Evolutionary conservation across 2,329 filamentous ascomycete species (phyloP).

Genomic region (Stachybotrys echinatus): DNA sequence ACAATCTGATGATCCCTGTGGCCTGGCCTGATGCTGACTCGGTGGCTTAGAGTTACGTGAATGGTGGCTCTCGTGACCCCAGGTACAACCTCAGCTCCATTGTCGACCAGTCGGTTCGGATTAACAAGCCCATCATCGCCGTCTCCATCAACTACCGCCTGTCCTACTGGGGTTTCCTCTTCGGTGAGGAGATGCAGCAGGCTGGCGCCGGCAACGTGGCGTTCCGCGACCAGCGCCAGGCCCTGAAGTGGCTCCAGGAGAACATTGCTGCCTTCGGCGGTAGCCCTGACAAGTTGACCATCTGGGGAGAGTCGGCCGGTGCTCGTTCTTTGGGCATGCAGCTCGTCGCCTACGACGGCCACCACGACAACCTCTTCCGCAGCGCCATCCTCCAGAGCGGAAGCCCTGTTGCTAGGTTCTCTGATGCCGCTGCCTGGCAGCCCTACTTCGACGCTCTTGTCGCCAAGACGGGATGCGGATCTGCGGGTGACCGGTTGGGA

Average conservation of each 20-base stretch:
- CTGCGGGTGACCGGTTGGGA: slow-evolving; percentile 14
- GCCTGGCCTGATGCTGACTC: slow-evolving; percentile 4
- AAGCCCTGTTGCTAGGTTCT: slow-evolving; percentile 22
- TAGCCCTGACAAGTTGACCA: slow-evolving; percentile 37
- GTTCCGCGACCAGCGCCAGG: slow-evolving; percentile 43
- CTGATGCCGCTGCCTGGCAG: slow-evolving; percentile 15
- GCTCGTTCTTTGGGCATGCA: slow-evolving; percentile 44
- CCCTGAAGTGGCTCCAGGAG: slow-evolving; percentile 43
- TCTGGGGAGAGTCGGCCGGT: slow-evolving; percentile 51
- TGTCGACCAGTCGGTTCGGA: slow-evolving; percentile 41
- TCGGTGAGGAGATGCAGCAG: slow-evolving; percentile 32
- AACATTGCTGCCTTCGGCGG: slow-evolving; percentile 47
- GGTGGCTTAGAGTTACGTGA: slow-evolving; percentile 13
- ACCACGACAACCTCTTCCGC: slow-evolving; percentile 49
- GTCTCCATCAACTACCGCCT: slow-evolving; percentile 48
- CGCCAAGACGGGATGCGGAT: slow-evolving; percentile 14
- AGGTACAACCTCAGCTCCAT: slow-evolving; percentile 59
- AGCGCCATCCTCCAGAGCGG: slow-evolving; percentile 46
- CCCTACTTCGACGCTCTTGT: slow-evolving; percentile 23
- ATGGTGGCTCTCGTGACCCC: slow-evolving; percentile 15
- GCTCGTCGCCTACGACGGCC: slow-evolving; percentile 45
- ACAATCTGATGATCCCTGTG: not conserved
- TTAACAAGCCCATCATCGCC: slow-evolving; percentile 43
- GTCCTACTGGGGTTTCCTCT: slow-evolving; percentile 47
- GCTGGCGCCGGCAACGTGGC: slow-evolving; percentile 45